Evolutionary conservation across 2,329 filamentous ascomycete genomes (phyloP).

Genomic region (Zasmidium citrigriseum): DNA sequence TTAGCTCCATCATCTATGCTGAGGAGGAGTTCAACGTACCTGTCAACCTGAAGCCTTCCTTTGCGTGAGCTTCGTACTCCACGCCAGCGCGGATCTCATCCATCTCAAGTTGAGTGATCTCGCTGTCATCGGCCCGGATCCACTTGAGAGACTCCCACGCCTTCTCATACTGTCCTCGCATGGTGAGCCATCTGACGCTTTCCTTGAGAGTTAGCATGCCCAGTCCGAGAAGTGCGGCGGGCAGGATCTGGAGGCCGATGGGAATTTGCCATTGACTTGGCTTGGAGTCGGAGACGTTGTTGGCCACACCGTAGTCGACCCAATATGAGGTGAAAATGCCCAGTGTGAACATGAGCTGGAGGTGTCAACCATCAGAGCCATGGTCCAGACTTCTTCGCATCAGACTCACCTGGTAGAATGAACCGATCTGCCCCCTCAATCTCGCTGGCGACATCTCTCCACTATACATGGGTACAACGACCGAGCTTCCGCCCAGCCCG

Average conservation of each 20-base stretch:
- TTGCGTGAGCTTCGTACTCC: slow-evolving; percentile 47
- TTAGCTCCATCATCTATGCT: neutral
- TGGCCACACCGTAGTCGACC: slow-evolving; percentile 51
- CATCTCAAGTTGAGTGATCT: slow-evolving; percentile 47
- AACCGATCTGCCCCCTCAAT: slow-evolving; percentile 51
- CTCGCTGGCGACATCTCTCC: slow-evolving; percentile 46
- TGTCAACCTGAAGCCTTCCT: slow-evolving; percentile 25
- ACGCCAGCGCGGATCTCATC: slow-evolving; percentile 52
- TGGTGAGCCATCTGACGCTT: slow-evolving; percentile 53
- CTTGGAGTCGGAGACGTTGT: slow-evolving; percentile 37
- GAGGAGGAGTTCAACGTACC: neutral
- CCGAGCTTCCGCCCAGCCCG: slow-evolving; percentile 51
- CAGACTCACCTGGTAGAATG: too few species aligned
- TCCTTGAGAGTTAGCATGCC: slow-evolving; percentile 53
- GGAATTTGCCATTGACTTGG: slow-evolving; percentile 57
- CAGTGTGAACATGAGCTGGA: slow-evolving; percentile 52
- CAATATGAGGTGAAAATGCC: slow-evolving; percentile 48
- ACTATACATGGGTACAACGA: slow-evolving; percentile 45
- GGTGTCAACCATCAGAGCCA: neutral
- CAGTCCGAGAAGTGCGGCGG: slow-evolving; percentile 49
- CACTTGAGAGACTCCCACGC: slow-evolving; percentile 53
- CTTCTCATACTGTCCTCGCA: slow-evolving; percentile 46
- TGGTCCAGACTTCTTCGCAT: too few species aligned
- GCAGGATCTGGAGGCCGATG: slow-evolving; percentile 54
- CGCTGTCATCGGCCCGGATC: slow-evolving; percentile 50